A percentile compares a stretch with the other conserved stretches of the same genome.
These are phyloP conservation scores for Leishmania braziliensis DNA, from an alignment of 208 protist species.

Conservation along the genomic window DNA sequence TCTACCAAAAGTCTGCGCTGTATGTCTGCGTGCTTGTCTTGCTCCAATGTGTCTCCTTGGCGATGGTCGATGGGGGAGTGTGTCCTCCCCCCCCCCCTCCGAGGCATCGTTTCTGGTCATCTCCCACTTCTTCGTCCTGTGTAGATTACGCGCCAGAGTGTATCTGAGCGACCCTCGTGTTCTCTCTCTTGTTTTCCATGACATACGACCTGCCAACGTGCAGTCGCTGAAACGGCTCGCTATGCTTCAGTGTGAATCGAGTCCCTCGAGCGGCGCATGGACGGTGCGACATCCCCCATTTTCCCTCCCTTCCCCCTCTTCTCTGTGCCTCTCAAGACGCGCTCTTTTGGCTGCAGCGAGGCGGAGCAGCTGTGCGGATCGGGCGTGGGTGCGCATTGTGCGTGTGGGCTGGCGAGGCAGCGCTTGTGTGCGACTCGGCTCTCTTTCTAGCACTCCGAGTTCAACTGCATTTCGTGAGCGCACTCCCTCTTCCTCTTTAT, in stretches of 20 bases:
- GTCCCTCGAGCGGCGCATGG: background rate
- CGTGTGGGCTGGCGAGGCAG: background rate
- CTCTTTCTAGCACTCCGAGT: background rate
- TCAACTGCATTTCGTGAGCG: background rate
- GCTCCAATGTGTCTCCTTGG: background rate
- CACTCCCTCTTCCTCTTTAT: background rate
- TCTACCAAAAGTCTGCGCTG: background rate
- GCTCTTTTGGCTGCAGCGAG: background rate
- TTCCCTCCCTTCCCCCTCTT: background rate
- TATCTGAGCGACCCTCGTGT: background rate
- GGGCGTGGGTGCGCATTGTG: background rate
- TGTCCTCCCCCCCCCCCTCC: background rate
- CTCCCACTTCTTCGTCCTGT: constrained; percentile 13
- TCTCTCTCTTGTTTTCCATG: background rate
- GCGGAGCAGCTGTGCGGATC: background rate
- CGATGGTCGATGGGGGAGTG: background rate
- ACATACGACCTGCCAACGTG: background rate
- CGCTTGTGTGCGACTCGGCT: background rate
- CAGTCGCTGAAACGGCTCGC: background rate
- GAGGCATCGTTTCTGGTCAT: background rate
- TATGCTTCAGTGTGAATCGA: background rate
- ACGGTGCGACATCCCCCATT: background rate
- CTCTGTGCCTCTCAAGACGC: background rate
- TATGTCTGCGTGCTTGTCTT: background rate
- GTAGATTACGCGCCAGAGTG: background rate